A percentile compares a stretch with the other conserved stretches of the same genome.
These are phyloP conservation scores for Pilasporangium apinafurcum DNA, from an alignment of 352 stramenopile species.

Conservation along the genomic window DNA sequence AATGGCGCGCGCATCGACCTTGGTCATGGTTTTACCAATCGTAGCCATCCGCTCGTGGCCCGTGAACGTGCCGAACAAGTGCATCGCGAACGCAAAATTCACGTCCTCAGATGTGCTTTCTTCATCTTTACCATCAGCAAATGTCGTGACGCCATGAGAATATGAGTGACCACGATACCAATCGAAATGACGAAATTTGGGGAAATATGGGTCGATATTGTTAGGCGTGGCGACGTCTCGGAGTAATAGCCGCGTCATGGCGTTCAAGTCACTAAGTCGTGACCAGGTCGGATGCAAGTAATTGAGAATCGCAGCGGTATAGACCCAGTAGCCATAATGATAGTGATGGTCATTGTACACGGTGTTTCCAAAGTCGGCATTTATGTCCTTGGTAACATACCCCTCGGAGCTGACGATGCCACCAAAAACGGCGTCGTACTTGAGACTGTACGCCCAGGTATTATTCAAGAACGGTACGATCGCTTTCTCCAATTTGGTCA, in stretches of 20 bases:
- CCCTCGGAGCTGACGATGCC: slow-evolving; percentile 62
- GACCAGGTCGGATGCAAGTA: slow-evolving; percentile 60
- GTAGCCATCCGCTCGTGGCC: slow-evolving; percentile 27
- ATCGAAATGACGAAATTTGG: slow-evolving; percentile 60
- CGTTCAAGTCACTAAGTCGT: slow-evolving; percentile 41
- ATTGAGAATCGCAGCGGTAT: slow-evolving; percentile 57
- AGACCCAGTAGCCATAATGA: slow-evolving; percentile 74
- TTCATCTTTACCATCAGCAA: slow-evolving; percentile 59
- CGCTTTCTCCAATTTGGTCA: slow-evolving; percentile 54
- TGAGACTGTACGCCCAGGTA: slow-evolving; percentile 51
- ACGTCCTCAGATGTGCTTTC: slow-evolving; percentile 64
- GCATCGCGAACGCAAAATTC: slow-evolving; percentile 57
- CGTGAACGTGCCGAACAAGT: slow-evolving; percentile 36
- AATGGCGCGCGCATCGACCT: slow-evolving; percentile 38
- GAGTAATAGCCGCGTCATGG: slow-evolving; percentile 33
- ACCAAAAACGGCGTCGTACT: slow-evolving; percentile 53
- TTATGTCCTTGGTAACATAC: slow-evolving; percentile 40
- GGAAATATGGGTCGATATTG: slow-evolving; percentile 44
- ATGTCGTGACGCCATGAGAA: slow-evolving; percentile 52
- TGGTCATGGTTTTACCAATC: slow-evolving; percentile 50
- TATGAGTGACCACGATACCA: slow-evolving; percentile 72
- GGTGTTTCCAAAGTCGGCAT: slow-evolving; percentile 67
- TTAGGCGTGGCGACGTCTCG: slow-evolving; percentile 49
- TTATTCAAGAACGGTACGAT: slow-evolving; percentile 58
- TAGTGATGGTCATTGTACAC: slow-evolving; percentile 80